Percentiles rank a stretch among this genome's conserved stretches.
Evolutionary conservation across 148 eudicot species (phyloP).

Genomic region (Rhododendron ovatum): DNA sequence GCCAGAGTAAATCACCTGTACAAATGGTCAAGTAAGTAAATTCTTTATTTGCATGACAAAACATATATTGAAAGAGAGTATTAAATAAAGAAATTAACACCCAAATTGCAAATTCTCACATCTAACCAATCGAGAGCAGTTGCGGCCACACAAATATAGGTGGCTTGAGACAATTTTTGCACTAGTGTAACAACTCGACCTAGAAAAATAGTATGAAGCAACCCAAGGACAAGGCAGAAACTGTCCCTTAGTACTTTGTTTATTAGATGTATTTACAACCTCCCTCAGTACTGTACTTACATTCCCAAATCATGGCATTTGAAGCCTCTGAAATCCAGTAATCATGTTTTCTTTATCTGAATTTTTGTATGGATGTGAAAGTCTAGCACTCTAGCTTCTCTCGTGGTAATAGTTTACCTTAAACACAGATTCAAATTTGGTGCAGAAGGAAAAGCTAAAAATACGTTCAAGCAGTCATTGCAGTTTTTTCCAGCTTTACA

Average conservation of each 20-base stretch:
- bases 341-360: background rate
- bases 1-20: slow-evolving; percentile 81
- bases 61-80: background rate
- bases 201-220: background rate
- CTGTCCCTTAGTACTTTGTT: background rate
- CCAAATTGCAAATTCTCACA: background rate
- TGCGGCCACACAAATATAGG: background rate
- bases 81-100: background rate
- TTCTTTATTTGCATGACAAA: background rate
- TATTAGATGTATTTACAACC: background rate
- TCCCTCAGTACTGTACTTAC: background rate
- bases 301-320: background rate
- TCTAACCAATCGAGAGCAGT: background rate
- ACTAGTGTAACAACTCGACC: background rate
- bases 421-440: background rate
- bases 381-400: background rate
- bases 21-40: background rate
- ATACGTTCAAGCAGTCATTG: background rate
- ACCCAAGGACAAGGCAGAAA: background rate
- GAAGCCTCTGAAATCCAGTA: background rate
- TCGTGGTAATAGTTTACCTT: background rate
- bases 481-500: background rate
- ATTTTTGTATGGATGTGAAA: background rate
- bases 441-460: background rate
- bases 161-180: background rate